phyloP scores from a whole-genome alignment of 805 yeast species.

The Teunomyces cretensis region DNA sequence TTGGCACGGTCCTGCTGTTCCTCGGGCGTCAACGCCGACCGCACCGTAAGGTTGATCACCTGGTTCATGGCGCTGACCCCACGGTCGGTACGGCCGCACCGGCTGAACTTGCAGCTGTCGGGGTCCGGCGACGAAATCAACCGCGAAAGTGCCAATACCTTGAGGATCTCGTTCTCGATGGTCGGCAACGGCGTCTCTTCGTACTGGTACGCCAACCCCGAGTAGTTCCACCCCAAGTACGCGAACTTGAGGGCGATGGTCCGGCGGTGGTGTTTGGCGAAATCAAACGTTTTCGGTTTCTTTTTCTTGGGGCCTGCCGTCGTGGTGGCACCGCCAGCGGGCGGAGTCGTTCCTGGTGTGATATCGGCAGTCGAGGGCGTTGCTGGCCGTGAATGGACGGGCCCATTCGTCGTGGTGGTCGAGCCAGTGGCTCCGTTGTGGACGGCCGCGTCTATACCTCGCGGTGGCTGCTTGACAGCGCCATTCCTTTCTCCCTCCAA shows the following conservation, averaged over 20 bases:
- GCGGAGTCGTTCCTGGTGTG: too few relatives aligned
- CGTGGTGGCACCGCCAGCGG: too few relatives aligned
- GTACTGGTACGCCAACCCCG: slow-evolving; percentile 81
- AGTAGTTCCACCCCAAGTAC: slow-evolving; percentile 92
- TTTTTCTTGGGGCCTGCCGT: slow-evolving; percentile 11
- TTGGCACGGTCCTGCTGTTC: slow-evolving; percentile 56
- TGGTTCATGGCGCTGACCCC: slow-evolving; percentile 99
- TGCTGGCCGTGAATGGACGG: neutral
- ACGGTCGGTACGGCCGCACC: slow-evolving; percentile 93
- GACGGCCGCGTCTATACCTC: too few relatives aligned
- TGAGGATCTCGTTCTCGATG: slow-evolving; percentile 73
- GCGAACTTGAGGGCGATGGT: slow-evolving; percentile 80
- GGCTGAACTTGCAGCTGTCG: slow-evolving; percentile 65
- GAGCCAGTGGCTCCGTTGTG: too few relatives aligned
- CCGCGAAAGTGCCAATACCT: slow-evolving; percentile 67
- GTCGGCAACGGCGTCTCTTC: slow-evolving; percentile 81
- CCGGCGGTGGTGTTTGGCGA: slow-evolving; percentile 59
- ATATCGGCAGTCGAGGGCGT: too few relatives aligned
- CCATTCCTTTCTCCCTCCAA: too few relatives aligned
- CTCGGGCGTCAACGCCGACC: slow-evolving; percentile 65
- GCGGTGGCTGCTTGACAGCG: too few relatives aligned
- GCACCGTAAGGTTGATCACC: slow-evolving; percentile 75
- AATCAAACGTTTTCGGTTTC: slow-evolving; percentile 56
- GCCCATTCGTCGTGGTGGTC: neutral
- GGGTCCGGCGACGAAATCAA: slow-evolving; percentile 63